Percentiles rank a stretch among this genome's conserved stretches.
Conservation (phyloP, 2,329 filamentous ascomycete genomes). For the Lecanicillium sp. region DNA sequence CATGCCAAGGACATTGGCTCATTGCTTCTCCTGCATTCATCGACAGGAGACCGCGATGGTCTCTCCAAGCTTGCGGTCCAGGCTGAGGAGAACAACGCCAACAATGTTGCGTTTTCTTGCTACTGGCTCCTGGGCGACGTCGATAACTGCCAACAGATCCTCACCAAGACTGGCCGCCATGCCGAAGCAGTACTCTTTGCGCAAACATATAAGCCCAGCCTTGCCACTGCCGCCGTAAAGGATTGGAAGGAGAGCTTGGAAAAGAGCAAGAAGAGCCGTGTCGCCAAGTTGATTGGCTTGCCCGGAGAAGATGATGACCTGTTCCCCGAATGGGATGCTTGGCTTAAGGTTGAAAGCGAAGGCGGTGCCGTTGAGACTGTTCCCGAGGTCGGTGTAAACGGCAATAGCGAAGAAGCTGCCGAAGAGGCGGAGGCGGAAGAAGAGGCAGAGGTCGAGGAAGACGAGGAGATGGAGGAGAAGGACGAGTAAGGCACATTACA, state of each 20-base stretch:
- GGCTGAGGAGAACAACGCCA: constrained; percentile 67
- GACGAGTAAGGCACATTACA: constrained; percentile 15
- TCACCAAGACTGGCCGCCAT: constrained; percentile 68
- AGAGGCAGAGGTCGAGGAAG: constrained; percentile 15
- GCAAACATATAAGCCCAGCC: constrained; percentile 89
- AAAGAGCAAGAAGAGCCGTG: constrained; percentile 75
- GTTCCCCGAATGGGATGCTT: constrained; percentile 96
- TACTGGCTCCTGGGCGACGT: constrained; percentile 83
- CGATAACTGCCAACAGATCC: constrained; percentile 69
- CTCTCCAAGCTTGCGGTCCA: constrained; percentile 65
- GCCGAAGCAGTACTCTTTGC: constrained; percentile 87
- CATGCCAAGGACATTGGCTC: constrained; percentile 88
- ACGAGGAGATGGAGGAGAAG: constrained; percentile 17
- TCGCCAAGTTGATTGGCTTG: constrained; percentile 74
- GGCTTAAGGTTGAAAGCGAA: constrained; percentile 70
- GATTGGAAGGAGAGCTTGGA: constrained; percentile 81
- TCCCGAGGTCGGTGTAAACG: constrained; percentile 4
- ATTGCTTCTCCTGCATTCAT: constrained; percentile 78
- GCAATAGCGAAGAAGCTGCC: constrained; percentile 12
- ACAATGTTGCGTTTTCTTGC: constrained; percentile 90
- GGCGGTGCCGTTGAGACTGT: constrained; percentile 35
- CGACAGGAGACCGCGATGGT: constrained; percentile 71
- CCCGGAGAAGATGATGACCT: constrained; percentile 79
- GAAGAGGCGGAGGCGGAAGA: constrained; percentile 14
- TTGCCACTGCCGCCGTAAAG: constrained; percentile 58